Evolutionary conservation across 1,284 basidiomycete genomes (phyloP).

Genomic region (Ustilago loliicola): DNA sequence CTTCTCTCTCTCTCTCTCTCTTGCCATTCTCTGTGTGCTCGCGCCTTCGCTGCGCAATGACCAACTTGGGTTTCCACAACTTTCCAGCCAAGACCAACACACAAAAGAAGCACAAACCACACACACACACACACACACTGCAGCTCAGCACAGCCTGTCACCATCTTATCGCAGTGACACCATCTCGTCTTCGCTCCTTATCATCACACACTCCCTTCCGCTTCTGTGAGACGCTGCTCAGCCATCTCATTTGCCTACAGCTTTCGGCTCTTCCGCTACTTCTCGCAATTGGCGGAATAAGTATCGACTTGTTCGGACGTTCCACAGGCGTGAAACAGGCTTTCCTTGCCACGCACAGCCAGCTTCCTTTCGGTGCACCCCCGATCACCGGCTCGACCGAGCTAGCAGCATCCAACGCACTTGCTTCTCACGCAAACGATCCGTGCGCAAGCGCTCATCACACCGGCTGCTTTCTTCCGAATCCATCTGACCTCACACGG

Average conservation of each 20-base stretch:
- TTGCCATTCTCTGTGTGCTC: not conserved
- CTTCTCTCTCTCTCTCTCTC: conserved; percentile 8
- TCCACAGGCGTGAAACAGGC: no score
- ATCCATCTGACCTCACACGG: not conserved
- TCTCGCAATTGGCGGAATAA: no score
- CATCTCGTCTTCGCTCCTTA: not conserved
- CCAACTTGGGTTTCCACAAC: not conserved
- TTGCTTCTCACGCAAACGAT: not conserved
- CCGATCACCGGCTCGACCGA: not conserved
- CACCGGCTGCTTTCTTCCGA: not conserved
- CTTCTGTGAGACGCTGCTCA: not conserved
- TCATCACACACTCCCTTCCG: not conserved
- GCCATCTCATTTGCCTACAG: not conserved
- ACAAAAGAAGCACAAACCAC: no score
- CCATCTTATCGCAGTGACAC: not conserved
- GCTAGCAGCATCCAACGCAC: not conserved
- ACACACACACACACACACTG: not conserved
- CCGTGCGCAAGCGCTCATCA: not conserved
- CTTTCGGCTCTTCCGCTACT: not conserved
- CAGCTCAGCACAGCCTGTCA: conserved; percentile 1
- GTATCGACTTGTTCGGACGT: no score
- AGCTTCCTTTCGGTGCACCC: no score
- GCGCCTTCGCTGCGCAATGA: conserved; percentile 10
- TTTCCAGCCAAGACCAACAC: conserved; percentile 17
- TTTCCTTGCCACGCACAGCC: no score